Evolutionary conservation across 441 rosid genomes (phyloP), one percentile per base, ranked within the genome.

Genomic region (Brassica hybrid): DNA sequence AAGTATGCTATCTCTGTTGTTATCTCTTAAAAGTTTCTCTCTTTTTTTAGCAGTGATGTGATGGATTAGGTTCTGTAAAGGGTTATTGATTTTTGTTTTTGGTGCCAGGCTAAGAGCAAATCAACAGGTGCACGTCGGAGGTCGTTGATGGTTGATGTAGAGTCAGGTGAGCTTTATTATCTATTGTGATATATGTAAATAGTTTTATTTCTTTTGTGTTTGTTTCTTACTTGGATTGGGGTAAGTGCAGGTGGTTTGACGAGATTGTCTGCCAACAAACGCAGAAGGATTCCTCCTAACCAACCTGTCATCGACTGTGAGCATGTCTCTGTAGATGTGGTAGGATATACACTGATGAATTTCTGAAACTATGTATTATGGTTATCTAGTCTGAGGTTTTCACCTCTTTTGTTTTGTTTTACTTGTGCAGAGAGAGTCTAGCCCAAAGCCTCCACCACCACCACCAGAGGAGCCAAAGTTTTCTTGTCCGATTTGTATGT

Each of bases 401-500:
- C 74, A 67, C 23, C 19, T 6, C 36, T 59, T 23, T 16, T 1
- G n/a, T 21, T 21, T 21, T 21, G 23, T 34, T 10, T 13, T 58
- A 3, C 18, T 34, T 73, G 74, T 78, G 83, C 87, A 94, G 97
- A 81, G 62, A 13, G 82, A 81, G 64, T 66, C 73, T 73, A 78
- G 34, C 21, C 50, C 78, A 17, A 67, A 30, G 68, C 84, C 82
- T n/a, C 68, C 82, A 19, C 82, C 81, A 16, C 66, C 66, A 30
- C 67, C 45, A 30, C 82, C 83, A 17, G 88, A 85, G 81, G 95
- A 92, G 80, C 96, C 91, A 10, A 90, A 84, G 21, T 96, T 96
- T 73, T 88, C 81, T 36, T 96, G 99, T 72, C 97, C 99, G 41
- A 93, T 96, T 64, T 96, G 99, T 81, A 82, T 93, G 93, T 84